These are phyloP conservation scores for Oenanthe sinensis DNA, from an alignment of 129 eudicot species.

Conservation along the genomic window DNA sequence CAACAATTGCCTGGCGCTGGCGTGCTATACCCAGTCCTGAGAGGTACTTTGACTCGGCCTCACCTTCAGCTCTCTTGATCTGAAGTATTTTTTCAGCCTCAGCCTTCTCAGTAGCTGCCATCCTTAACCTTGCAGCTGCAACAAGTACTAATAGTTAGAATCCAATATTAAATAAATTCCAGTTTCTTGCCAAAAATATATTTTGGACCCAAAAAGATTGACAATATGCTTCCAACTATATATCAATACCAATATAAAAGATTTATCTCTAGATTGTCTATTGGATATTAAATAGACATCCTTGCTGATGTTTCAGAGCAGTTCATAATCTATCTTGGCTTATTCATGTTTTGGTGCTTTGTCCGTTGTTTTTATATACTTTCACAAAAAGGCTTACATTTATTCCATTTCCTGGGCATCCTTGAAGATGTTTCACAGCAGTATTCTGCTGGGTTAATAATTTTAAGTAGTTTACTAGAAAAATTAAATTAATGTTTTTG, in stretches of 20 bases:
- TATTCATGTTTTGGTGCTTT: not conserved
- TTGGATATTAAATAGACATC: too few relatives aligned
- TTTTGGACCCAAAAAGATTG: not conserved
- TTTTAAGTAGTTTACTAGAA: not conserved
- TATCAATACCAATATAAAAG: too few relatives aligned
- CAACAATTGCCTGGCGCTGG: conserved; percentile 83
- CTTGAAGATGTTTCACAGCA: not conserved
- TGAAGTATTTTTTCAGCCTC: conserved; percentile 82
- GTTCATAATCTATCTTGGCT: too few relatives aligned
- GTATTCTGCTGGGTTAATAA: not conserved
- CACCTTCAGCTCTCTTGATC: conserved; percentile 87
- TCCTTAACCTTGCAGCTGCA: conserved; percentile 75
- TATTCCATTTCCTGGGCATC: too few relatives aligned
- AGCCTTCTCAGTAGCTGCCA: conserved; percentile 80
- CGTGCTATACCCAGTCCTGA: conserved; percentile 84
- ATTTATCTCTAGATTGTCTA: too few relatives aligned
- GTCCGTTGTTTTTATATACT: too few relatives aligned
- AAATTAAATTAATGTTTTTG: not conserved
- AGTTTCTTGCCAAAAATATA: not conserved
- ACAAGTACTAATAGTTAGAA: not conserved
- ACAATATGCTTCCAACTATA: not conserved
- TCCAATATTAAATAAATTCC: not conserved
- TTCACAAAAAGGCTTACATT: too few relatives aligned
- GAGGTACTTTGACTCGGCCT: conserved; percentile 74
- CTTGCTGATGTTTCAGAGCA: too few relatives aligned